These are phyloP conservation scores for Cryptococcus sp. DNA, from an alignment of 1,284 basidiomycete genomes.

Conservation along the genomic window DNA sequence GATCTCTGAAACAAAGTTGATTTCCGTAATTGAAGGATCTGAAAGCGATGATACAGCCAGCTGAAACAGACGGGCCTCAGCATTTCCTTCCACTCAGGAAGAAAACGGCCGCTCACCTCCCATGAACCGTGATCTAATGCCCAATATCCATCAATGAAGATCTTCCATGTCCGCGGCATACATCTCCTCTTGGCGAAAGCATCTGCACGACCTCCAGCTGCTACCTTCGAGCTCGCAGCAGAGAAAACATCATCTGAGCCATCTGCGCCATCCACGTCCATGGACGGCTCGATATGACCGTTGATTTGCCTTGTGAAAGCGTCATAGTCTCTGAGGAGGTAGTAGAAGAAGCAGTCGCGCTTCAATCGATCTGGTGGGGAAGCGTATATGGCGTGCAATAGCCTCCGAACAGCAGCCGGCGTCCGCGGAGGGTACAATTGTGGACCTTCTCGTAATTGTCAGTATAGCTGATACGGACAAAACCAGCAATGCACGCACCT, in stretches of 20 bases:
- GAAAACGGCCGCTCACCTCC: slow-evolving; percentile 22
- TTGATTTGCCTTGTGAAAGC: slow-evolving; percentile 1
- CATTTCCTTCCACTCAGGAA: background rate
- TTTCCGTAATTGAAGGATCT: slow-evolving; percentile 38
- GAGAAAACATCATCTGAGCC: slow-evolving; percentile 6
- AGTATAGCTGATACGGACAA: background rate
- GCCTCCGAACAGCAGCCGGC: slow-evolving; percentile 35
- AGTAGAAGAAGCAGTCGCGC: slow-evolving; percentile 48
- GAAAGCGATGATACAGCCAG: slow-evolving; percentile 28
- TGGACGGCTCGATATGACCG: slow-evolving; percentile 11
- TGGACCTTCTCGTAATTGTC: slow-evolving; percentile 16
- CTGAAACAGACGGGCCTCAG: slow-evolving; percentile 15
- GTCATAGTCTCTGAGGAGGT: slow-evolving; percentile 41
- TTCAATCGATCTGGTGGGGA: slow-evolving; percentile 38
- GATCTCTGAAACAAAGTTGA: slow-evolving; percentile 45
- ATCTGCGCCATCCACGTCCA: slow-evolving; percentile 24
- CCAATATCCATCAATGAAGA: slow-evolving; percentile 49
- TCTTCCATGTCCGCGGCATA: slow-evolving; percentile 40
- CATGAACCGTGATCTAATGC: slow-evolving; percentile 40
- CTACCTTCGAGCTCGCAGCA: slow-evolving; percentile 2
- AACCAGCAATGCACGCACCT: slow-evolving; percentile 19
- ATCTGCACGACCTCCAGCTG: slow-evolving; percentile 15
- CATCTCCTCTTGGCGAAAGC: slow-evolving; percentile 38
- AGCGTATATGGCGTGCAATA: slow-evolving; percentile 36
- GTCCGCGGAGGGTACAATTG: slow-evolving; percentile 42